Evolutionary conservation across 2,329 filamentous ascomycete species (phyloP).

Genomic region (Macrophomina phaseolina): DNA sequence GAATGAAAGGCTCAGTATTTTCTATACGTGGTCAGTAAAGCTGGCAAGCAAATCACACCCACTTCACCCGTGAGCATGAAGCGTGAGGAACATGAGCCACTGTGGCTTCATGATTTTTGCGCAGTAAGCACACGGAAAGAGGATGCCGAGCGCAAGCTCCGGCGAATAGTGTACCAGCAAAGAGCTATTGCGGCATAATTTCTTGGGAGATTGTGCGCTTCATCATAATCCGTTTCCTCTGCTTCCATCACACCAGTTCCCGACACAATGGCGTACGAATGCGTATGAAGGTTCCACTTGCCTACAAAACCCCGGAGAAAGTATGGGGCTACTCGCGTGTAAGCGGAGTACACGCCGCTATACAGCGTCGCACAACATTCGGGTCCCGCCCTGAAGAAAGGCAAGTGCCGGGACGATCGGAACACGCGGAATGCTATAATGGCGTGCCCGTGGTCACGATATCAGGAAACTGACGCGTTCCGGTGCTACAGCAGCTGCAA

Average conservation of each 20-base stretch:
- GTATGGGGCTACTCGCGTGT: neutral
- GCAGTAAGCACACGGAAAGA: too few relatives aligned
- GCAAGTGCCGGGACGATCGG: neutral
- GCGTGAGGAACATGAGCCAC: too few relatives aligned
- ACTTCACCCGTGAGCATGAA: too few relatives aligned
- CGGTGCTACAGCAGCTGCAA: slow-evolving; percentile 5
- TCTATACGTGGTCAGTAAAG: too few relatives aligned
- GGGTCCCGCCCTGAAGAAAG: slow-evolving; percentile 13
- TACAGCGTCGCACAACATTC: neutral
- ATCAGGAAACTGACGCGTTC: neutral
- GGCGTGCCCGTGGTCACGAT: neutral
- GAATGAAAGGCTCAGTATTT: too few relatives aligned
- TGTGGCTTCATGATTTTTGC: too few relatives aligned
- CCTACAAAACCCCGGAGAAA: neutral
- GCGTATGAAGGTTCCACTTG: neutral
- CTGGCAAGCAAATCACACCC: too few relatives aligned
- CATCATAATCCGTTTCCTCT: too few relatives aligned
- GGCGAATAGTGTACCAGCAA: too few relatives aligned
- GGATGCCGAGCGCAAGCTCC: too few relatives aligned
- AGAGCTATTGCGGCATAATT: too few relatives aligned
- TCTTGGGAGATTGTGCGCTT: neutral
- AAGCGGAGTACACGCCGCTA: neutral
- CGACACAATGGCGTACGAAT: neutral
- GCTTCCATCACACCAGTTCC: too few relatives aligned
- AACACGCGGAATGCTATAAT: neutral